Conservation (phyloP, 306 rosid species). For the Rosa lucieae region DNA sequence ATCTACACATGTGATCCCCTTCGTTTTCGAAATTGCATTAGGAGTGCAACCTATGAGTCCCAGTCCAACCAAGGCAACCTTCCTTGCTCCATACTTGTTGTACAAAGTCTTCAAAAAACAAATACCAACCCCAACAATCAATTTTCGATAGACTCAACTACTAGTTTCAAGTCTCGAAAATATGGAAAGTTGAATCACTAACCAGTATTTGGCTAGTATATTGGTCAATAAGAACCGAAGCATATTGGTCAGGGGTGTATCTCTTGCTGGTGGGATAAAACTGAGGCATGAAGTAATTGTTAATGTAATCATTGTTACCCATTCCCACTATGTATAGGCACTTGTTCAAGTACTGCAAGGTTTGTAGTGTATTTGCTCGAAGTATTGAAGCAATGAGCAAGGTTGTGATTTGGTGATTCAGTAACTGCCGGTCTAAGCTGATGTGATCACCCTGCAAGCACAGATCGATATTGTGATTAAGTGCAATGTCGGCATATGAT, state of each 20-base stretch:
- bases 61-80: constrained; percentile 33
- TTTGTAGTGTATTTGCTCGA: constrained; percentile 8
- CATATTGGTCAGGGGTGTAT: constrained; percentile 39
- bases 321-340: constrained; percentile 57
- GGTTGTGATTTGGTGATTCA: constrained; percentile 33
- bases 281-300: constrained; percentile 52
- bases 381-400: constrained; percentile 19
- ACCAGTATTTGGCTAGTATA: constrained; percentile 42
- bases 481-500: neutral
- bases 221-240: constrained; percentile 34
- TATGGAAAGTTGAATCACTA: neutral
- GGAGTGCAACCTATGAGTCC: constrained; percentile 60
- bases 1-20: constrained; percentile 34
- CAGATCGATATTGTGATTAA: neutral
- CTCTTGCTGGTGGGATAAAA: constrained; percentile 31
- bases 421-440: constrained; percentile 36
- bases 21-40: constrained; percentile 17
- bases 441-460: constrained; percentile 40
- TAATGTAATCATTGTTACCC: constrained; percentile 62
- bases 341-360: constrained; percentile 32
- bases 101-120: constrained; percentile 30
- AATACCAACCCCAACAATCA: neutral
- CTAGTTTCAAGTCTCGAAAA: neutral
- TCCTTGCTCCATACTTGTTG: constrained; percentile 47
- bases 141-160: neutral